Evolutionary conservation across 2,329 filamentous ascomycete genomes (phyloP).

Genomic region (Colletotrichum horii): DNA sequence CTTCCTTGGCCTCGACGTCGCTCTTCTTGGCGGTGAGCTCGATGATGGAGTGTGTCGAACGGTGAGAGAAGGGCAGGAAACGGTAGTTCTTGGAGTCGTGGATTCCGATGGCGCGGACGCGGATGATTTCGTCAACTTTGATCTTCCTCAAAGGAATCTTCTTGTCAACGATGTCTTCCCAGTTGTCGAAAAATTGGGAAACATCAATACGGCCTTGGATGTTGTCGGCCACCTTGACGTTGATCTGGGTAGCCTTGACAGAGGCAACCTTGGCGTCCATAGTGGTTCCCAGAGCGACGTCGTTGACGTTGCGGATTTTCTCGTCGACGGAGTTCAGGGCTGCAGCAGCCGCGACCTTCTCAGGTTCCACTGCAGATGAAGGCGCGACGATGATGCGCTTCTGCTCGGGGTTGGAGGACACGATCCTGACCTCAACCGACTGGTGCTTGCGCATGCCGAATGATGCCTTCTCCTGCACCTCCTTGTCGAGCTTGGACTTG

Average conservation of each 20-base stretch:
- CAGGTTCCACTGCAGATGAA: slow-evolving; percentile 48
- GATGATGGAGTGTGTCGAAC: slow-evolving; percentile 80
- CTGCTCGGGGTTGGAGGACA: slow-evolving; percentile 73
- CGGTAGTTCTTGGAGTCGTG: slow-evolving; percentile 90
- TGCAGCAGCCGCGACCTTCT: slow-evolving; percentile 29
- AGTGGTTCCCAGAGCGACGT: slow-evolving; percentile 75
- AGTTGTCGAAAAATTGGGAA: slow-evolving; percentile 87
- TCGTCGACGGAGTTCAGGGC: slow-evolving; percentile 64
- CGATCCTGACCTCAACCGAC: slow-evolving; percentile 74
- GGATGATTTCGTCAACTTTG: slow-evolving; percentile 71
- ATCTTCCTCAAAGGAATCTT: slow-evolving; percentile 83
- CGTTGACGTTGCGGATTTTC: slow-evolving; percentile 67
- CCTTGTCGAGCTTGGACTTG: slow-evolving; percentile 77
- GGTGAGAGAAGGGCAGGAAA: slow-evolving; percentile 90
- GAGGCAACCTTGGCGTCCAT: slow-evolving; percentile 82
- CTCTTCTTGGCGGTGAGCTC: slow-evolving; percentile 85
- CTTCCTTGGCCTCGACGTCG: slow-evolving; percentile 54
- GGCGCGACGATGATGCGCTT: slow-evolving; percentile 68
- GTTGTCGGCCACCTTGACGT: slow-evolving; percentile 86
- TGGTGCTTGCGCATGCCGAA: slow-evolving; percentile 84
- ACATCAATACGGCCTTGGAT: slow-evolving; percentile 92
- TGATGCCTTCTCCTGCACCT: slow-evolving; percentile 68
- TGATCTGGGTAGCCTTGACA: slow-evolving; percentile 89
- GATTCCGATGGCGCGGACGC: slow-evolving; percentile 81
- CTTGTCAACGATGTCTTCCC: slow-evolving; percentile 83